These are phyloP conservation scores for Wickerhamomyces strasburgensis DNA, from an alignment of 805 yeast genomes.

Conservation along the genomic window DNA sequence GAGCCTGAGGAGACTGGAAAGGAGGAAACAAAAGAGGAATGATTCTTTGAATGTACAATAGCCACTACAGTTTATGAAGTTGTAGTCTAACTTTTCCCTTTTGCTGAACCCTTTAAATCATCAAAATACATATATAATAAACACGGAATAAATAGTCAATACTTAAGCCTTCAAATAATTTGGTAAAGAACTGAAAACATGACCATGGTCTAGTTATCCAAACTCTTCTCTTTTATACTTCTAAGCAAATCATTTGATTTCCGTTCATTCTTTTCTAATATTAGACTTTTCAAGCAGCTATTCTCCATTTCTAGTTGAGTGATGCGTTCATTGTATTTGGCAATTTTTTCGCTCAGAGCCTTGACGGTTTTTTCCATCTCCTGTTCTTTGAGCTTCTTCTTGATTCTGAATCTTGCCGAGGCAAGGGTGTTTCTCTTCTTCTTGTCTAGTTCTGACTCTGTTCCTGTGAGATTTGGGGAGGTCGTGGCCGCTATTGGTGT, in stretches of 20 bases:
- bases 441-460: conserved; percentile 34
- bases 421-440: conserved; percentile 61
- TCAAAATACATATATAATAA: no score
- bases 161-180: no score
- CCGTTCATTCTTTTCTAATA: conserved; percentile 45
- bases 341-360: conserved; percentile 40
- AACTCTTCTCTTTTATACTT: conserved; percentile 30
- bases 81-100: no score
- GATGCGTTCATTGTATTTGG: conserved; percentile 40
- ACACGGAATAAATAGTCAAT: no score
- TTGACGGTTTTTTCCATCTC: conserved; percentile 49
- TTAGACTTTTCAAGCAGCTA: conserved; percentile 47
- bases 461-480: conserved; percentile 1
- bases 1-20: background rate
- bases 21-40: background rate
- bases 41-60: no score
- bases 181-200: no score
- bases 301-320: conserved; percentile 60
- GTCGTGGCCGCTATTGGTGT: background rate
- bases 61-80: background rate
- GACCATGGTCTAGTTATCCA: background rate
- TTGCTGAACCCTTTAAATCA: no score
- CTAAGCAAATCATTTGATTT: conserved; percentile 34
- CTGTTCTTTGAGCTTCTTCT: conserved; percentile 55
- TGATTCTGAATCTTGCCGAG: conserved; percentile 57